Evolutionary conservation across 2,329 filamentous ascomycete species (phyloP), one percentile per base, ranked within the genome.

Genomic region (Colletotrichum sp.): DNA sequence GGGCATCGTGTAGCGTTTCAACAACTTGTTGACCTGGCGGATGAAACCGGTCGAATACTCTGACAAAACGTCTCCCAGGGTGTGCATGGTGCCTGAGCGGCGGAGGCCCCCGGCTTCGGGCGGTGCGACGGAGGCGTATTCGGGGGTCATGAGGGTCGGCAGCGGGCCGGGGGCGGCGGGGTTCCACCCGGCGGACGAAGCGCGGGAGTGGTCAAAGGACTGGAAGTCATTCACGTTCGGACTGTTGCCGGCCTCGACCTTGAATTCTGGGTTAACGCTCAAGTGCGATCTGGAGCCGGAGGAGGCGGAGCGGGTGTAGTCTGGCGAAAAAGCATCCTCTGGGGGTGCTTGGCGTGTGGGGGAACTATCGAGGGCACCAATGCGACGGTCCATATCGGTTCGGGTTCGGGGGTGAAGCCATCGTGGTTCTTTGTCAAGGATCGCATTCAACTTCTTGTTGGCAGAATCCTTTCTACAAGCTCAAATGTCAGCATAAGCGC

Each of bases 381-480:
- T 85, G 32, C 90, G 89, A 36, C 86, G 85, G 60, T 84, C 83
- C 87, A 91, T 90, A 68, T 92, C 90, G 21, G 86, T 84, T 13
- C 87, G 84, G 44, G 84, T 87, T 75, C 86, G 87, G 2, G 90
- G 90, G 24, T 89, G 88, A 66, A 92, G 84, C 86, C 90, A 91
- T 80, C 90, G 87, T 34, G 90, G 89, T 49, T 92, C 89, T 77
- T 92, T 90, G 77, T 91, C 90, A 36, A 92, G 86, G 77, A 91
- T 87, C 9, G 85, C 84, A 70, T 89, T 89, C 78, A 92, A 87
- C 26, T 89, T 90, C 83, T 92, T 92, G 79, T 90, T 90, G 39
- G 89, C 90, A 32, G 90, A 91, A 78, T 92, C 90, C 79, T 88
- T 88, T 49, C 90, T 91, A 72, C 74, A 0, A 55, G 52, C 16